A percentile compares a stretch with the other conserved stretches of the same genome.
phyloP scores from a whole-genome alignment of 805 yeast species.

The Maudiozyma barnettii region DNA sequence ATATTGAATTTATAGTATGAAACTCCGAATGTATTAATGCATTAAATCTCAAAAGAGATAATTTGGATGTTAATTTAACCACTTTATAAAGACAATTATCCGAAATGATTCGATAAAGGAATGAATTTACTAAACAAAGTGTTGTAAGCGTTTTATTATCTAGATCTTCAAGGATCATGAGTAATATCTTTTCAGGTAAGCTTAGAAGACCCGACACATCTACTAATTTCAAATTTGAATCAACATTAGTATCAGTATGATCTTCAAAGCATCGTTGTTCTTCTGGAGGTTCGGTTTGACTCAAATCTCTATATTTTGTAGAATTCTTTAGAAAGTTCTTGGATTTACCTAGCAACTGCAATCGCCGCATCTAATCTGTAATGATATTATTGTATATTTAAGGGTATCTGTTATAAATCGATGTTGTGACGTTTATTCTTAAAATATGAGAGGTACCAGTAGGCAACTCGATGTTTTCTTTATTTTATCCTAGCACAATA shows the following conservation, averaged over 20 bases:
- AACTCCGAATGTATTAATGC: conserved; percentile 26
- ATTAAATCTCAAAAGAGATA: conserved; percentile 23
- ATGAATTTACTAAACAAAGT: conserved; percentile 19
- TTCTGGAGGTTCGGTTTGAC: not conserved
- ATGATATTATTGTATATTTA: not conserved
- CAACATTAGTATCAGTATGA: not conserved
- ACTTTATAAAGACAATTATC: conserved; percentile 21
- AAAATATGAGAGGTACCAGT: too few relatives aligned
- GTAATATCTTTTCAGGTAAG: conserved; percentile 19
- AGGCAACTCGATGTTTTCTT: too few relatives aligned
- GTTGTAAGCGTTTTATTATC: conserved; percentile 15
- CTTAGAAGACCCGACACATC: conserved; percentile 8
- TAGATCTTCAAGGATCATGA: conserved; percentile 18
- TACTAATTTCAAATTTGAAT: not conserved
- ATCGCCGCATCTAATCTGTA: conserved; percentile 11
- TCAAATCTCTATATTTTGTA: not conserved
- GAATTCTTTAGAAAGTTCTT: not conserved
- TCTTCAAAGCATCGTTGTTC: not conserved
- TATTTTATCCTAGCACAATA: too few relatives aligned
- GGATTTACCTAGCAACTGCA: conserved; percentile 15
- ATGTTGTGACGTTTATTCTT: too few relatives aligned
- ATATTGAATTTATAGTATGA: conserved; percentile 10
- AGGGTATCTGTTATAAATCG: too few relatives aligned
- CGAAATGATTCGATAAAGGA: conserved; percentile 18
- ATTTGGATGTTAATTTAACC: conserved; percentile 18